Evolutionary conservation across 139 green algal species (phyloP).

Genomic region (Coelastrella sp.): DNA sequence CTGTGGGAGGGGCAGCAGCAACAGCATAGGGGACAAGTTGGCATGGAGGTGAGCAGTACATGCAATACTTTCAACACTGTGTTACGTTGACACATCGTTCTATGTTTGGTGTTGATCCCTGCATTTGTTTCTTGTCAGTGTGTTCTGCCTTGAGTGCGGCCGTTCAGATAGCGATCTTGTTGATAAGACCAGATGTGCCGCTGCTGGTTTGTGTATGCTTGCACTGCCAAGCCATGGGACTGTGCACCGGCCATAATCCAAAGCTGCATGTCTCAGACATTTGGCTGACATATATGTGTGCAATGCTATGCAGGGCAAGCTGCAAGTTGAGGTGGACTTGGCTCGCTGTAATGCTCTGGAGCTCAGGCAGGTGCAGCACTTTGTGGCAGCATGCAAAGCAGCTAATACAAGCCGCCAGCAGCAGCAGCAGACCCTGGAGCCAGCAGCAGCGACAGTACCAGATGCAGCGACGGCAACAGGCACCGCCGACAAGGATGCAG

Average conservation of each 20-base stretch:
- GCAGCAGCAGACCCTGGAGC: slow-evolving; percentile 10
- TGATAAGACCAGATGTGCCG: too few relatives aligned
- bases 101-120: too few relatives aligned
- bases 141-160: too few relatives aligned
- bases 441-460: slow-evolving; percentile 8
- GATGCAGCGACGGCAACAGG: too few relatives aligned
- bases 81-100: too few relatives aligned
- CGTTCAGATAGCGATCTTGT: too few relatives aligned
- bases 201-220: too few relatives aligned
- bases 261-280: too few relatives aligned
- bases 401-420: neutral
- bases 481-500: slow-evolving; percentile 6
- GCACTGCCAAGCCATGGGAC: too few relatives aligned
- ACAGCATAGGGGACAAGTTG: neutral
- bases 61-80: too few relatives aligned
- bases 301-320: neutral
- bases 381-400: slow-evolving; percentile 36
- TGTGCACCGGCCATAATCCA: too few relatives aligned
- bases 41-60: neutral
- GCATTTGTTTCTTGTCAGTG: too few relatives aligned
- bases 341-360: slow-evolving; percentile 43
- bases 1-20: neutral
- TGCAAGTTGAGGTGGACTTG: slow-evolving; percentile 40
- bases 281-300: neutral
- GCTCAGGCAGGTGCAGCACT: slow-evolving; percentile 47